Percentiles rank a stretch among this genome's conserved stretches.
Conservation (phyloP, 306 rosid species). For the Rosa rugosa region DNA sequence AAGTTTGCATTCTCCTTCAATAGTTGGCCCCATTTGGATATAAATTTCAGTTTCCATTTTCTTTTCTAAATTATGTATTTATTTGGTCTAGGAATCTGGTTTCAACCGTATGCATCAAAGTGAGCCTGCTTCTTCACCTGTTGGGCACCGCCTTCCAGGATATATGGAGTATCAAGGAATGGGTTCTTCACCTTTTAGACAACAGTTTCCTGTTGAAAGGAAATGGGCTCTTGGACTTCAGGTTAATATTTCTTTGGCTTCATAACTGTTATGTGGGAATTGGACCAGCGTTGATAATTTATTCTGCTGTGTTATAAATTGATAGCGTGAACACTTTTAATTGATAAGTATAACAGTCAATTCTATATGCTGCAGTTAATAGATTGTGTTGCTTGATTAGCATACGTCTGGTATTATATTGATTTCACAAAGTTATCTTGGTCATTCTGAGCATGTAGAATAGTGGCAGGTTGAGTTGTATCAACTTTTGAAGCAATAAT, state of each 20-base stretch:
- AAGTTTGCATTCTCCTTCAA: not conserved
- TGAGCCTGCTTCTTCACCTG: constrained; percentile 58
- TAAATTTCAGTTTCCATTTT: not conserved
- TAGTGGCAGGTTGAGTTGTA: not conserved
- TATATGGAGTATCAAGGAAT: constrained; percentile 66
- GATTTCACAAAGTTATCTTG: not conserved
- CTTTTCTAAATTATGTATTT: not conserved
- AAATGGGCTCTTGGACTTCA: constrained; percentile 99
- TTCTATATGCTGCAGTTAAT: not conserved
- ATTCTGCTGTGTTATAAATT: not conserved
- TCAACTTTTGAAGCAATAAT: not conserved
- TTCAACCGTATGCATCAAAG: constrained; percentile 53
- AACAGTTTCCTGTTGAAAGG: constrained; percentile 74
- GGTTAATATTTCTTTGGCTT: constrained; percentile 41
- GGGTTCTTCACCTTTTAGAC: constrained; percentile 39
- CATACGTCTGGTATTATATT: not conserved
- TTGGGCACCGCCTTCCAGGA: constrained; percentile 69
- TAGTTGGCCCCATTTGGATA: not conserved
- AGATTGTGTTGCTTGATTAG: not conserved
- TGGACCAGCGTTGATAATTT: not conserved
- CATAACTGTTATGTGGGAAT: not conserved
- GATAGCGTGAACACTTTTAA: constrained; percentile 10
- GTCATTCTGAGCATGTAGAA: not conserved
- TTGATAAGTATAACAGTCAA: constrained; percentile 7
- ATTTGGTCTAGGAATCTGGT: constrained; percentile 51